Percentiles rank a stretch among this genome's conserved stretches.
These are phyloP conservation scores for Polygonum aviculare DNA, from an alignment of 148 eudicot genomes.

Conservation along the genomic window DNA sequence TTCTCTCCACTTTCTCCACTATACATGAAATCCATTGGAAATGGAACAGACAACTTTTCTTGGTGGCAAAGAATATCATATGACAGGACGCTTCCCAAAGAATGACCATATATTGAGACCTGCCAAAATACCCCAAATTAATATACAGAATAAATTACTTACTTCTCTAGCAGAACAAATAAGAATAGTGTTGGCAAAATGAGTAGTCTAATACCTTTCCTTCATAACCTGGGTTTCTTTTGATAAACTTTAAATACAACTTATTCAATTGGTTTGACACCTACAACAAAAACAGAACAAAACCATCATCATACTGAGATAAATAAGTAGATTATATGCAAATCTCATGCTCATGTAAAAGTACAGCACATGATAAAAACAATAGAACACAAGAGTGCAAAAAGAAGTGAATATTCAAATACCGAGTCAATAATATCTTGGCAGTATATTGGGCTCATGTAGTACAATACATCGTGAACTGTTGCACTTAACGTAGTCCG, in stretches of 20 bases:
- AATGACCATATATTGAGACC: constrained; percentile 96
- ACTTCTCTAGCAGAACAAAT: neutral
- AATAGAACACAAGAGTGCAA: neutral
- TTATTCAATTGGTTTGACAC: constrained; percentile 84
- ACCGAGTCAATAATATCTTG: constrained; percentile 95
- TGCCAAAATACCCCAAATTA: constrained; percentile 15
- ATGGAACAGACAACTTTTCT: constrained; percentile 66
- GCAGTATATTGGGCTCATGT: constrained; percentile 99
- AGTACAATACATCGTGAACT: constrained; percentile 91
- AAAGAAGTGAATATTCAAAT: constrained; percentile 8
- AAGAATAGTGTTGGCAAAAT: neutral
- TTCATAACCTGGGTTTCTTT: constrained; percentile 94
- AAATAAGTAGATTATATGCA: neutral
- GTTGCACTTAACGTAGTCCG: constrained; percentile 89
- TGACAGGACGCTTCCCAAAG: constrained; percentile 93
- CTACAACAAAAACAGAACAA: constrained; percentile 22
- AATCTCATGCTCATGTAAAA: neutral
- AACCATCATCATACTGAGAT: neutral
- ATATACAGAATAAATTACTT: constrained; percentile 2
- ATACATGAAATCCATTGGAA: constrained; percentile 71
- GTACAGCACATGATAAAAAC: neutral
- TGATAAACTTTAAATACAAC: constrained; percentile 73
- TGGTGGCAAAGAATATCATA: constrained; percentile 98
- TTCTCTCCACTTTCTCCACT: constrained; percentile 32
- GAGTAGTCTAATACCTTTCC: constrained; percentile 64